These are phyloP conservation scores for Bipolaris sorokiniana DNA, from an alignment of 2,329 filamentous ascomycete species.

Conservation along the genomic window DNA sequence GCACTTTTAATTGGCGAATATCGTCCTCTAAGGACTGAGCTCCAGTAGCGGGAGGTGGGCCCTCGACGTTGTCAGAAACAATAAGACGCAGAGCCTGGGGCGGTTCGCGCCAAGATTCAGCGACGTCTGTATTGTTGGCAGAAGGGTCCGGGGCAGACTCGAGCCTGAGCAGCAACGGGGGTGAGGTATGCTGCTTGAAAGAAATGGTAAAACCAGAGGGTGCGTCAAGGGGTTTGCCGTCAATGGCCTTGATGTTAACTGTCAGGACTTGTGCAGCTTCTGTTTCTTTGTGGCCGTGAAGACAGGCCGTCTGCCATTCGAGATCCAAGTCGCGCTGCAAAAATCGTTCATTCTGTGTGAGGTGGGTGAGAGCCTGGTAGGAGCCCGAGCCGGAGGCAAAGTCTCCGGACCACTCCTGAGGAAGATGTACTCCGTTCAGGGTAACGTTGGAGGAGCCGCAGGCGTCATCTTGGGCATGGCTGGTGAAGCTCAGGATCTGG, in stretches of 20 bases:
- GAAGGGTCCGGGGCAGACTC: conserved; percentile 41
- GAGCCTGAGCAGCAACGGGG: conserved; percentile 47
- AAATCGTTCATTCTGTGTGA: conserved; percentile 43
- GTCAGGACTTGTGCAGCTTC: conserved; percentile 48
- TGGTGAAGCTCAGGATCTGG: conserved; percentile 52
- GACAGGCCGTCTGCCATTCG: conserved; percentile 50
- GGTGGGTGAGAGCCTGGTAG: conserved; percentile 37
- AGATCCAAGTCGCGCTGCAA: conserved; percentile 46
- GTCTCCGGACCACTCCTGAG: conserved; percentile 48
- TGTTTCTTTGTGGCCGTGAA: conserved; percentile 38
- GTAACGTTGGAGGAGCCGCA: conserved; percentile 52
- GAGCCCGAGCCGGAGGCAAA: conserved; percentile 45
- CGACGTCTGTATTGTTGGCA: conserved; percentile 33
- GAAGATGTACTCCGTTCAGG: conserved; percentile 50
- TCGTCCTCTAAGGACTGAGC: conserved; percentile 45
- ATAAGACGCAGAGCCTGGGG: conserved; percentile 42
- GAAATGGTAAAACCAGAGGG: conserved; percentile 50
- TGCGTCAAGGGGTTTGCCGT: conserved; percentile 40
- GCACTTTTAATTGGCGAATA: conserved; percentile 49
- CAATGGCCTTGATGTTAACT: conserved; percentile 49
- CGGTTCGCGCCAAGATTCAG: conserved; percentile 48
- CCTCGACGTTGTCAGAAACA: conserved; percentile 18
- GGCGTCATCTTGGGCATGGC: conserved; percentile 45
- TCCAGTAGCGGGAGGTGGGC: conserved; percentile 9
- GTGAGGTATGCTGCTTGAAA: conserved; percentile 48